These are phyloP conservation scores for Colletotrichum cereale DNA, from an alignment of 2,329 filamentous ascomycete species.

Conservation along the genomic window DNA sequence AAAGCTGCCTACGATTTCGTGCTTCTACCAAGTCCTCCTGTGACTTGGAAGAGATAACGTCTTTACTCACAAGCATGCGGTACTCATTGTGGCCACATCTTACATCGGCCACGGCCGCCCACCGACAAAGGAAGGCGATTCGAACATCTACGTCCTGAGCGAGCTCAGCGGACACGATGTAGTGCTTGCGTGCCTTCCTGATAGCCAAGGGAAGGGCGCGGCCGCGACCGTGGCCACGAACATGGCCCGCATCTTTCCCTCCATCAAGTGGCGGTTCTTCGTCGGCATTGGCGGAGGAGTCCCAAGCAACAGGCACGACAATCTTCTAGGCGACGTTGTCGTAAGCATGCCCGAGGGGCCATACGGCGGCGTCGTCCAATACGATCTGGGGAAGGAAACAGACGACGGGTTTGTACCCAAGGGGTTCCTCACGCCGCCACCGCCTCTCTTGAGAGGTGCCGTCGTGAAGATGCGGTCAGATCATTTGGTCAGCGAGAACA, in stretches of 20 bases:
- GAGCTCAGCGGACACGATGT: slow-evolving; percentile 45
- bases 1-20: no score
- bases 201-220: slow-evolving; percentile 45
- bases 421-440: slow-evolving; percentile 41
- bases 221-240: no score
- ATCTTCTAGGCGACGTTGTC: slow-evolving; percentile 42
- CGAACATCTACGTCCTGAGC: slow-evolving; percentile 46
- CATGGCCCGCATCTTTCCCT: slow-evolving; percentile 45
- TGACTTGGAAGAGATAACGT: no score
- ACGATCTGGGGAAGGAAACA: slow-evolving; percentile 34
- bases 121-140: slow-evolving; percentile 39
- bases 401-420: slow-evolving; percentile 27
- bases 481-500: slow-evolving; percentile 8
- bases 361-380: slow-evolving; percentile 40
- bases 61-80: no score
- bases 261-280: slow-evolving; percentile 44
- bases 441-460: slow-evolving; percentile 19
- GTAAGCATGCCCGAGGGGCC: slow-evolving; percentile 29
- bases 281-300: slow-evolving; percentile 46
- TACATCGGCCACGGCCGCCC: no score
- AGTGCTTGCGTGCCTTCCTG: slow-evolving; percentile 47
- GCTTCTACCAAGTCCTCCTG: no score
- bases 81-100: no score
- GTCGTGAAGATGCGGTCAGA: slow-evolving; percentile 10
- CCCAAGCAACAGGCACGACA: slow-evolving; percentile 36